These are phyloP conservation scores for Leishmania amazonensis DNA, from an alignment of 208 protist species.

Conservation along the genomic window DNA sequence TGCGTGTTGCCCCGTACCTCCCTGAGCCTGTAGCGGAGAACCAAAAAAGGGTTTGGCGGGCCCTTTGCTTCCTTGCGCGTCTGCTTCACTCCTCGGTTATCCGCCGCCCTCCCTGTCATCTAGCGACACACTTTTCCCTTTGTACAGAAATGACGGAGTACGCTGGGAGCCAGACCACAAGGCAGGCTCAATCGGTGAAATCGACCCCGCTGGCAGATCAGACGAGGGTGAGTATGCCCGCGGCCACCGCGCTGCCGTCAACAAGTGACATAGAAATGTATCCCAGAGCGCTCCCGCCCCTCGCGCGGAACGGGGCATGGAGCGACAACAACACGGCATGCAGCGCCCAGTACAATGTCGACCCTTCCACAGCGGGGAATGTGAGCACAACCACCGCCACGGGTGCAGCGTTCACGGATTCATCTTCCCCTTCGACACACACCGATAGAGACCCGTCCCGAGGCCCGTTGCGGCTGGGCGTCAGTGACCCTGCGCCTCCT, in stretches of 20 bases:
- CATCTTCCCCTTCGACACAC: neutral
- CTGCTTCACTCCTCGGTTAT: neutral
- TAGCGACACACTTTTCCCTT: neutral
- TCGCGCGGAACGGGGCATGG: neutral
- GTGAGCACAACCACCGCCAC: neutral
- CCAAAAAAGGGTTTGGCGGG: neutral
- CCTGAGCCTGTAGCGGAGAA: neutral
- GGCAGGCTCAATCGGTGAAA: neutral
- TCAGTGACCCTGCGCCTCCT: neutral
- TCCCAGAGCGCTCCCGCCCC: neutral
- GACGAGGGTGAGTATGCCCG: neutral
- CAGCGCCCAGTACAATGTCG: neutral
- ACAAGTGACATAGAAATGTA: too few species aligned
- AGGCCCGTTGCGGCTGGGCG: neutral
- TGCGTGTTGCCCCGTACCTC: neutral
- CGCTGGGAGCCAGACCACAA: neutral
- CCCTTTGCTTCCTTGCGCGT: neutral
- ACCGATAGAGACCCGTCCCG: conserved; percentile 1
- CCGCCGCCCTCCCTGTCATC: neutral
- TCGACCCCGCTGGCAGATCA: neutral
- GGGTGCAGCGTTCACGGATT: neutral
- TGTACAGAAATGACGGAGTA: neutral
- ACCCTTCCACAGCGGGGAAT: neutral
- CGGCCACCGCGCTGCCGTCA: too few species aligned
- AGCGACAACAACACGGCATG: neutral